These are phyloP conservation scores for Protomyces gravidus DNA, from an alignment of 1,139 yeast species.

Conservation along the genomic window DNA sequence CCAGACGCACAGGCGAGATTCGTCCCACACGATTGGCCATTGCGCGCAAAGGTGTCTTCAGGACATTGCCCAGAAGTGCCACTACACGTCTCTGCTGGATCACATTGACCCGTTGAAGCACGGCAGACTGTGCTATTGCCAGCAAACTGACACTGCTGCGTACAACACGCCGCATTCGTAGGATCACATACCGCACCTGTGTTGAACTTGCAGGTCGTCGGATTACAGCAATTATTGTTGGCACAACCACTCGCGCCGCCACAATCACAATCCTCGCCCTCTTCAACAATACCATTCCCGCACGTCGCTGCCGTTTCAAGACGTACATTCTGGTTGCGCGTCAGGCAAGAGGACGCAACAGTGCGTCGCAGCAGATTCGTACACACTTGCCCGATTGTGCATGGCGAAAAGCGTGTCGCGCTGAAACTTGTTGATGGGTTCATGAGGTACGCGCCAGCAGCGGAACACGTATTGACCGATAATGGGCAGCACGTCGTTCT, in stretches of 20 bases:
- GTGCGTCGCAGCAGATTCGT: slow-evolving; percentile 38
- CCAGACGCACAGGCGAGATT: slow-evolving; percentile 42
- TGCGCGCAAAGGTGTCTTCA: slow-evolving; percentile 36
- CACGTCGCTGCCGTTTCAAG: slow-evolving; percentile 41
- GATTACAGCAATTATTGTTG: slow-evolving; percentile 42
- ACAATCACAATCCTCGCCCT: slow-evolving; percentile 46
- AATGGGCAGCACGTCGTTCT: slow-evolving; percentile 43
- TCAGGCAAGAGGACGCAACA: slow-evolving; percentile 41
- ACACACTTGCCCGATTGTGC: slow-evolving; percentile 44
- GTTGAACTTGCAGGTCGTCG: slow-evolving; percentile 42
- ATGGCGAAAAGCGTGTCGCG: slow-evolving; percentile 40
- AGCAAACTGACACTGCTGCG: slow-evolving; percentile 39
- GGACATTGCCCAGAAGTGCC: slow-evolving; percentile 43
- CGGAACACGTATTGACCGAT: slow-evolving; percentile 38
- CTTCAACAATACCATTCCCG: slow-evolving; percentile 45
- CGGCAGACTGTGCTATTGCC: slow-evolving; percentile 39
- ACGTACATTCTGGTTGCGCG: slow-evolving; percentile 40
- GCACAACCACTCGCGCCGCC: slow-evolving; percentile 43
- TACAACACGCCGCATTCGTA: slow-evolving; percentile 42
- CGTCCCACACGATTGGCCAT: slow-evolving; percentile 40
- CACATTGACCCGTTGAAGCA: slow-evolving; percentile 42
- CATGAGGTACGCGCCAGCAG: slow-evolving; percentile 43
- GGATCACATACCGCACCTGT: slow-evolving; percentile 43
- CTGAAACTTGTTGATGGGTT: slow-evolving; percentile 40
- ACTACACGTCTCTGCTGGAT: slow-evolving; percentile 42